These are phyloP conservation scores for Allium fistulosum DNA, from an alignment of 106 monocot species.

Conservation along the genomic window DNA sequence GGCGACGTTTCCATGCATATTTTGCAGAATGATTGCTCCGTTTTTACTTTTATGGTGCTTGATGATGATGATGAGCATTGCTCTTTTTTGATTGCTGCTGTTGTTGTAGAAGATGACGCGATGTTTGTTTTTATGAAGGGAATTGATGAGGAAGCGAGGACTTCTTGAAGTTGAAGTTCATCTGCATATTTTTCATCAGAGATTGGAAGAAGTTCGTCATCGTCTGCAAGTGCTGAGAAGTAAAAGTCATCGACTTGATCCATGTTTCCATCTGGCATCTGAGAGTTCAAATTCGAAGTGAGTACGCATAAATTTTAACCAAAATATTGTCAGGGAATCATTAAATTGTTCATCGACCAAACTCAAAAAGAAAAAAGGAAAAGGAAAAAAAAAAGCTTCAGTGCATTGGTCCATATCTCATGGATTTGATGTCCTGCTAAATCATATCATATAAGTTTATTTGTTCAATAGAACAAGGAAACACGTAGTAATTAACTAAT, in stretches of 20 bases:
- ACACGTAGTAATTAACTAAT: no score
- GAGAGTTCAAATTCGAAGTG: no score
- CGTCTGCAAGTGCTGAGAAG: slow-evolving; percentile 28
- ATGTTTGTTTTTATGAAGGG: neutral
- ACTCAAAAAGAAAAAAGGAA: no score
- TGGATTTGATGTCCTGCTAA: no score
- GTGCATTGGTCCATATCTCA: no score
- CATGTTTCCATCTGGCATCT: neutral
- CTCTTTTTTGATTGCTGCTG: neutral
- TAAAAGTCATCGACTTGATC: slow-evolving; percentile 42
- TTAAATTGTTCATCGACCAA: no score
- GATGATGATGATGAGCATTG: neutral
- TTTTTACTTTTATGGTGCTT: neutral
- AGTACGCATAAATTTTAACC: no score
- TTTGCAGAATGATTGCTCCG: neutral
- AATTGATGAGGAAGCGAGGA: slow-evolving; percentile 21
- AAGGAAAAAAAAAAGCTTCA: no score
- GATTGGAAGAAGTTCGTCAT: slow-evolving; percentile 23
- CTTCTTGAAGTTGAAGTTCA: slow-evolving; percentile 51
- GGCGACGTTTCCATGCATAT: slow-evolving; percentile 6
- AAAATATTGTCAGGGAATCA: no score
- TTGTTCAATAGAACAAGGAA: no score
- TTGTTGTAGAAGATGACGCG: neutral
- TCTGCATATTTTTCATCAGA: slow-evolving; percentile 46
- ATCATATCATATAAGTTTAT: no score